Evolutionary conservation across 164 flowering plant genomes (phyloP).

Genomic region (grape (Vitis vinifera)): ASM3070453v1 NC_081813.1:2096501-2097000

Average conservation of each 20-base stretch:
- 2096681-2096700: neutral
- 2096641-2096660: constrained; percentile 2
- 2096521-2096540: neutral
- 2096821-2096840: constrained; percentile 49
- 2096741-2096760: constrained; percentile 83
- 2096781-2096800: constrained; percentile 43
- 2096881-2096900: constrained; percentile 58
- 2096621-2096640: constrained; percentile 86
- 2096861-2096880: constrained; percentile 47
- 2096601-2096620: constrained; percentile 56
- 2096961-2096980: neutral
- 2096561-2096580: constrained; percentile 73
- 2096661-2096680: neutral
- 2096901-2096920: constrained; percentile 45
- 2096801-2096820: constrained; percentile 37
- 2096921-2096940: constrained; percentile 73
- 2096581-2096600: constrained; percentile 45
- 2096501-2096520: too few relatives aligned
- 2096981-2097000: neutral
- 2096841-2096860: constrained; percentile 64
- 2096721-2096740: constrained; percentile 9
- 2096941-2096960: constrained; percentile 11
- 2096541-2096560: neutral
- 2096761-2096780: constrained; percentile 76
- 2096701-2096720: neutral